Conservation (phyloP, 2,329 filamentous ascomycete species). For the Alternaria ethzedia region DNA sequence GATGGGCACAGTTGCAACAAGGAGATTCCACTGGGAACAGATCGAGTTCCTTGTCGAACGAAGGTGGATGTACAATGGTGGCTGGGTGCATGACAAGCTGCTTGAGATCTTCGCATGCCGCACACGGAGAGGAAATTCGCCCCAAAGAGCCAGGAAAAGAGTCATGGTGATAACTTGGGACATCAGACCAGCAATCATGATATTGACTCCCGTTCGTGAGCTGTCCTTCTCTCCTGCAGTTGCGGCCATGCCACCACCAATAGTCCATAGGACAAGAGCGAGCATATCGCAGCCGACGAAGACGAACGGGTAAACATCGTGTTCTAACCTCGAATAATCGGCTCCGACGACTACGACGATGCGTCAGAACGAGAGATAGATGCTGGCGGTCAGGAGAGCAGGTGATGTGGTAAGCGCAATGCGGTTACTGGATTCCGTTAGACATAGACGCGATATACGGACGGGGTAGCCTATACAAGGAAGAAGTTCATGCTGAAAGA, state of each 20-base stretch:
- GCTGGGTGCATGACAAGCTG: slow-evolving; percentile 22
- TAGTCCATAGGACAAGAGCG: slow-evolving; percentile 63
- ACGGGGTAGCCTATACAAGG: slow-evolving; percentile 51
- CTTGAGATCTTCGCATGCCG: slow-evolving; percentile 24
- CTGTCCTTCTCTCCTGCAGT: slow-evolving; percentile 50
- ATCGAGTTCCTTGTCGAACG: slow-evolving; percentile 19
- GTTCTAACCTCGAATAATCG: slow-evolving; percentile 31
- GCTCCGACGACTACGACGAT: slow-evolving; percentile 59
- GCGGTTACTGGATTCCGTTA: slow-evolving; percentile 53
- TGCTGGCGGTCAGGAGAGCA: slow-evolving; percentile 60
- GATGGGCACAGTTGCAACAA: slow-evolving; percentile 52
- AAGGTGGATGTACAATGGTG: slow-evolving; percentile 28
- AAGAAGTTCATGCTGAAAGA: slow-evolving; percentile 59
- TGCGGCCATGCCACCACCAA: slow-evolving; percentile 63
- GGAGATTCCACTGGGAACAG: slow-evolving; percentile 41
- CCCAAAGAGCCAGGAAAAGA: slow-evolving; percentile 53
- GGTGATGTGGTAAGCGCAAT: slow-evolving; percentile 63
- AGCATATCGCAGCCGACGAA: slow-evolving; percentile 64
- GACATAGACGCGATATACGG: not conserved
- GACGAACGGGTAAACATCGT: slow-evolving; percentile 59
- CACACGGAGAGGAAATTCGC: slow-evolving; percentile 40
- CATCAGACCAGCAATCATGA: slow-evolving; percentile 63
- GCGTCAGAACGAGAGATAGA: slow-evolving; percentile 62
- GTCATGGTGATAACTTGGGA: slow-evolving; percentile 61
- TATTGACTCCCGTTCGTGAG: slow-evolving; percentile 56